phyloP scores from a whole-genome alignment of 129 eudicot genomes.

The Logfia minima region DNA sequence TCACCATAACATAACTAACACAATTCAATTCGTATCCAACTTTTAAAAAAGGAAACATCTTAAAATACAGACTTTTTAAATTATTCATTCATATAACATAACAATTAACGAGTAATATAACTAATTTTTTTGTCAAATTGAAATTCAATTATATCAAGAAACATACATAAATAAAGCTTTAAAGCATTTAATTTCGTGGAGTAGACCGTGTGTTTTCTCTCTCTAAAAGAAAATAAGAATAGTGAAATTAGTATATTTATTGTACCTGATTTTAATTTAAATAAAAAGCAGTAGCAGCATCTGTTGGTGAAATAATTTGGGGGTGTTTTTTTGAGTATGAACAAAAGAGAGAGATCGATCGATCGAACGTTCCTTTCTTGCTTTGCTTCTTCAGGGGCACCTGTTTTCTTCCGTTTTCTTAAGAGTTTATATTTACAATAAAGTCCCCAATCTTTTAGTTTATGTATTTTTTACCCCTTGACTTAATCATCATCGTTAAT shows the following conservation, averaged over 20 bases:
- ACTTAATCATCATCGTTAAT: not conserved
- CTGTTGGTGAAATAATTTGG: slow-evolving; percentile 9
- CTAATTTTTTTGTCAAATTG: slow-evolving; percentile 8
- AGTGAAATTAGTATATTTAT: not conserved
- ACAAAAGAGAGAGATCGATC: slow-evolving; percentile 33
- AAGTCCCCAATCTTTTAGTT: not conserved
- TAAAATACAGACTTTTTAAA: not conserved
- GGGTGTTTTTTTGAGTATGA: slow-evolving; percentile 14
- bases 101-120: not conserved
- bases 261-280: slow-evolving; percentile 10
- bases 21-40: slow-evolving; percentile 16
- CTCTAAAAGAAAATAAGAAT: slow-evolving; percentile 9
- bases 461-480: not conserved
- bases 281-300: not conserved
- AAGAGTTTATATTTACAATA: not conserved
- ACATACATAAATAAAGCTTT: slow-evolving; percentile 3
- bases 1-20: not conserved
- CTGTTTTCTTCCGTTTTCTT: slow-evolving; percentile 30
- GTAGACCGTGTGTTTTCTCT: not conserved
- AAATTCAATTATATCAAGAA: slow-evolving; percentile 14
- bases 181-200: slow-evolving; percentile 14
- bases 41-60: slow-evolving; percentile 23
- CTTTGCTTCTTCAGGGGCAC: slow-evolving; percentile 40
- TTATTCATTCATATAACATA: not conserved
- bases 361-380: slow-evolving; percentile 44